phyloP scores from a whole-genome alignment of 495 filamentous ascomycete genomes.

The Neurospora discreta region DNA sequence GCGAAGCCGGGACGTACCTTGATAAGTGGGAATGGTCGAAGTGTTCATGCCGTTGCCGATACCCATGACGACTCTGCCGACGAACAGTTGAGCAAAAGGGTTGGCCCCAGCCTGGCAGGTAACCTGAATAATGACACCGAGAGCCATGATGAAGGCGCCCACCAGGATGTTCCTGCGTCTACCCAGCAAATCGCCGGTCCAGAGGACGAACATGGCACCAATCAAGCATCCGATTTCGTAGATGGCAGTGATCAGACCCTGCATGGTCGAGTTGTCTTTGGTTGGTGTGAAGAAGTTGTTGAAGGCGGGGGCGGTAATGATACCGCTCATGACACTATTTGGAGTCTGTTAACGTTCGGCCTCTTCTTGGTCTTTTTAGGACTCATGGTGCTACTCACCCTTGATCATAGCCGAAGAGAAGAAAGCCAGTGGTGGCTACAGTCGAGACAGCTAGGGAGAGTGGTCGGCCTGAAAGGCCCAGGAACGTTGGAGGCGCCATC shows the following conservation, averaged over 20 bases:
- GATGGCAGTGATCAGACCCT: slow-evolving; percentile 72
- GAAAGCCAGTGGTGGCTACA: slow-evolving; percentile 61
- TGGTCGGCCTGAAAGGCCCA: slow-evolving; percentile 53
- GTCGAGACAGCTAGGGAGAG: slow-evolving; percentile 53
- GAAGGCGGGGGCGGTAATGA: slow-evolving; percentile 64
- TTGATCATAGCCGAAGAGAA: slow-evolving; percentile 65
- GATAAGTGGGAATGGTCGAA: slow-evolving; percentile 68
- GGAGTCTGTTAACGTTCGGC: background rate
- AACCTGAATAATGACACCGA: slow-evolving; percentile 62
- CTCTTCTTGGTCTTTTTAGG: background rate
- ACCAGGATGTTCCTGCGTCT: slow-evolving; percentile 43
- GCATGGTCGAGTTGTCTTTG: slow-evolving; percentile 55
- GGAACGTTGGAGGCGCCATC: slow-evolving; percentile 38
- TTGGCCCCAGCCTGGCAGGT: slow-evolving; percentile 33
- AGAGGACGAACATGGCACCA: slow-evolving; percentile 61
- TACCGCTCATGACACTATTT: slow-evolving; percentile 56
- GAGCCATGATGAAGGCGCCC: slow-evolving; percentile 59
- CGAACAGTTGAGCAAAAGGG: slow-evolving; percentile 55
- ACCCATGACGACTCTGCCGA: slow-evolving; percentile 64
- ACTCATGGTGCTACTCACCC: slow-evolving; percentile 19
- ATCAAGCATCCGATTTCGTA: slow-evolving; percentile 72
- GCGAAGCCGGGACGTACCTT: slow-evolving; percentile 40
- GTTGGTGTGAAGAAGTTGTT: slow-evolving; percentile 59
- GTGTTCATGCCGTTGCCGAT: slow-evolving; percentile 72
- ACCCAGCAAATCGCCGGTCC: slow-evolving; percentile 57